Base-by-base conservation (phyloP, 257 asterid species). In the Orobanche coerulescens region DNA sequence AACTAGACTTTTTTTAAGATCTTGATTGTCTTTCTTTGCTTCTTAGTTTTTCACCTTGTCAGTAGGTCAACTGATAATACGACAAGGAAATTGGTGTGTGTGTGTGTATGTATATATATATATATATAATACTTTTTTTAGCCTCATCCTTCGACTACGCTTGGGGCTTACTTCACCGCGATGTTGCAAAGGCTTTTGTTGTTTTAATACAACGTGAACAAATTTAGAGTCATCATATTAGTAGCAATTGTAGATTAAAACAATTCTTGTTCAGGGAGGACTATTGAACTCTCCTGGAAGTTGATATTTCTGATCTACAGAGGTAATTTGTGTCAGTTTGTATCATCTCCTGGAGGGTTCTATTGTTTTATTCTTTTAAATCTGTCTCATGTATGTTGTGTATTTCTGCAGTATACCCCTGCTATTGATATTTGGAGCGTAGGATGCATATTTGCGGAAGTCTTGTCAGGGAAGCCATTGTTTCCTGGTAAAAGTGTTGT, bases 391-490 rank as follows among this genome's bases (percentile, higher is more conserved):
- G 19, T 58, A 14, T 66, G 15, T 63, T 47, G 23, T 39, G 13
- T 52, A 19, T 61, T 33, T 33, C 65, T 88, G 84, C 95, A 87
- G 97, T 90, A 90, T 74, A 90, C 95, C 20, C 91, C 95, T 60
- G 97, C 95, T n/a, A 87, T 90, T 52, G 97, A 90, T 66, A 83
- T 84, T 57, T 90, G 95, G 95, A 76, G 97, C 68, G 80, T 83
- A 64, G 95, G 97, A 68, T 90, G 97, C 70, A 90, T 90, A 64
- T 90, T 84, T 57, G 97, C 91, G 0, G 95, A 90, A 80, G 87
- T 90, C 47, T 60, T 87, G 77, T 66, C 81, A 3, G 96, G 97
- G 70, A 90, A 72, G 70, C 97, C 97, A n/a, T 61, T 90, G 75
- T 90, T 90, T 75, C 97, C 95, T 2, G 95, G 97, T 42, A 90